These are phyloP conservation scores for Poterioochromonas sp. DNA, from an alignment of 352 stramenopile species.

Conservation along the genomic window DNA sequence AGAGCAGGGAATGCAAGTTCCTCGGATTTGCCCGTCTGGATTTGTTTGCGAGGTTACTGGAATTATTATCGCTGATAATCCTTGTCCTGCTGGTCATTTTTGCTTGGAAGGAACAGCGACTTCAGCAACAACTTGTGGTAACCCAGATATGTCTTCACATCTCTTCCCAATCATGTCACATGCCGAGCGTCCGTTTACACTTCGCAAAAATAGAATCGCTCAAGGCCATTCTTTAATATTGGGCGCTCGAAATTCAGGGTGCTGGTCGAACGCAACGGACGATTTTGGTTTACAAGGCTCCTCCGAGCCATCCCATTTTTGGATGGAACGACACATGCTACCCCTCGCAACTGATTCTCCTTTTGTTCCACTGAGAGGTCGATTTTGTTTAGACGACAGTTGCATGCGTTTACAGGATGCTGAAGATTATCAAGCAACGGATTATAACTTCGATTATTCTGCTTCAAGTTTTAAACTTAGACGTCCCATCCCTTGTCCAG, in stretches of 20 bases:
- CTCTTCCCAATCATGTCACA: slow-evolving; percentile 48
- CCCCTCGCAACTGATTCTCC: slow-evolving; percentile 63
- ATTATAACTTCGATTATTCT: slow-evolving; percentile 54
- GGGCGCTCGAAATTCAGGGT: slow-evolving; percentile 65
- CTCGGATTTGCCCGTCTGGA: slow-evolving; percentile 79
- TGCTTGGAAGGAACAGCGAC: slow-evolving; percentile 89
- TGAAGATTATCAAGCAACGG: slow-evolving; percentile 66
- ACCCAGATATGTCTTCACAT: slow-evolving; percentile 41
- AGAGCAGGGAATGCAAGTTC: slow-evolving; percentile 77
- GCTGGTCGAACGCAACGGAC: slow-evolving; percentile 84
- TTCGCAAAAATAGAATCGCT: slow-evolving; percentile 39
- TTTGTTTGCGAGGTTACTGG: slow-evolving; percentile 88
- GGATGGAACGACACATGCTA: slow-evolving; percentile 78
- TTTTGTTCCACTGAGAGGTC: slow-evolving; percentile 69
- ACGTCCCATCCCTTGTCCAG: slow-evolving; percentile 68
- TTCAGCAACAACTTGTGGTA: slow-evolving; percentile 70
- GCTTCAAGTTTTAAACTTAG: slow-evolving; percentile 61
- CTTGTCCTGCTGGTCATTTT: slow-evolving; percentile 85
- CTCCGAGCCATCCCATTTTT: slow-evolving; percentile 67
- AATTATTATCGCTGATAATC: slow-evolving; percentile 73
- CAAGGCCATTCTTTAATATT: slow-evolving; percentile 47
- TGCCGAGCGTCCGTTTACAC: slow-evolving; percentile 46
- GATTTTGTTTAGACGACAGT: slow-evolving; percentile 82
- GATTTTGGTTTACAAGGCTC: slow-evolving; percentile 88
- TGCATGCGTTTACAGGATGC: slow-evolving; percentile 71